Evolutionary conservation across 139 green algal genomes (phyloP).

Genomic region (Chlorella sp.): DNA sequence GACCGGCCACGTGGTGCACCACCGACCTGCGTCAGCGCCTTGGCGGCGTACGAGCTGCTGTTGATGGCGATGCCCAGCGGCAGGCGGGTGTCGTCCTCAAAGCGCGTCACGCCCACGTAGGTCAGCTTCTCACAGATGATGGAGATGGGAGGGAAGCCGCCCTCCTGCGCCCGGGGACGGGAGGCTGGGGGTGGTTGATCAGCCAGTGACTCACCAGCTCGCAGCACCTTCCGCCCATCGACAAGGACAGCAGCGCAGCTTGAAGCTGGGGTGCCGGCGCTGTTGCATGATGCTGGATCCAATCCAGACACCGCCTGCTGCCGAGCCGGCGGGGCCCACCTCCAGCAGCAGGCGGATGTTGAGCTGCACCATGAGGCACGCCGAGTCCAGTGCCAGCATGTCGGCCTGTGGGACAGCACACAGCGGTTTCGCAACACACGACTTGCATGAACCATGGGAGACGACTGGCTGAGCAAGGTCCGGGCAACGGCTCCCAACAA

Average conservation of each 20-base stretch:
- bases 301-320: no score
- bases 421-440: no score
- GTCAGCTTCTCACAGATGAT: constrained; percentile 62
- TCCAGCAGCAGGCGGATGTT: constrained; percentile 61
- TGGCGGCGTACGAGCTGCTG: constrained; percentile 61
- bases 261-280: no score
- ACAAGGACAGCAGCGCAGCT: no score
- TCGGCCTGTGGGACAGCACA: background rate
- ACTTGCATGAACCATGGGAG: no score
- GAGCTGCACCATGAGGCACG: constrained; percentile 60
- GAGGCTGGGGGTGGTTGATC: no score
- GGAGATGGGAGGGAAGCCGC: constrained; percentile 55
- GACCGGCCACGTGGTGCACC: no score
- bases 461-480: no score
- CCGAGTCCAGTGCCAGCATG: constrained; percentile 63
- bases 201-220: no score
- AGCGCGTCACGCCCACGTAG: constrained; percentile 56
- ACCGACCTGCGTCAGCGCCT: constrained; percentile 49
- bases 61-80: constrained; percentile 71
- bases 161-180: constrained; percentile 51
- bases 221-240: no score
- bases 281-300: no score
- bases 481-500: no score
- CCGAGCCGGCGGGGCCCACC: background rate
- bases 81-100: constrained; percentile 68